phyloP scores from a whole-genome alignment of 306 rosid species.

The Cucurbita ficifolia region DNA sequence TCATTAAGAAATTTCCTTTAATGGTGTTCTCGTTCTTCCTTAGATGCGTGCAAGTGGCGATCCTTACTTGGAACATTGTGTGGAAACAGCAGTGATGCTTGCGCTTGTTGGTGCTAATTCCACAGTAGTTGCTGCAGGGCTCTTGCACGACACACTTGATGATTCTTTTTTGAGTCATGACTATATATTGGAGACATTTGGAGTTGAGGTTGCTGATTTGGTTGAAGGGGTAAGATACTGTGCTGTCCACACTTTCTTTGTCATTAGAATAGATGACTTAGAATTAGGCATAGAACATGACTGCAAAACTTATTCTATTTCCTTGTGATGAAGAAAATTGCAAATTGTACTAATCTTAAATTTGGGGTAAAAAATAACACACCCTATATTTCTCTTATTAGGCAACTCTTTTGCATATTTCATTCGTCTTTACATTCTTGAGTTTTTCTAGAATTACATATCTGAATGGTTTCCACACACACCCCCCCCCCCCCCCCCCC shows the following conservation, averaged over 20 bases:
- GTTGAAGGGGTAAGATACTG: conserved; percentile 65
- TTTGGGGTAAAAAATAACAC: background rate
- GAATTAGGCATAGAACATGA: background rate
- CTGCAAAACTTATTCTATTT: background rate
- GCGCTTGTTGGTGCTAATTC: conserved; percentile 88
- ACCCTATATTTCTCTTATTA: background rate
- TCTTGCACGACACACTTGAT: conserved; percentile 86
- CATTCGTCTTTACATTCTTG: background rate
- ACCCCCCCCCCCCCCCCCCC: too few species aligned
- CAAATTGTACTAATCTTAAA: background rate
- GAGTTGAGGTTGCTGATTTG: conserved; percentile 75
- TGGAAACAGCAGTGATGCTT: conserved; percentile 83
- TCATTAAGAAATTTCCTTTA: conserved; percentile 9
- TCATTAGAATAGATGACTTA: background rate
- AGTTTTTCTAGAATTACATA: background rate
- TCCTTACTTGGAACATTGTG: conserved; percentile 90
- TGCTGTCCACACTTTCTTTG: background rate
- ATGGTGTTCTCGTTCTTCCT: background rate
- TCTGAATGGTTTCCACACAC: background rate
- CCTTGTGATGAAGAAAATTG: background rate
- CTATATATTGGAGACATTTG: conserved; percentile 51
- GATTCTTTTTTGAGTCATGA: conserved; percentile 63
- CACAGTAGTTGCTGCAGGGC: conserved; percentile 92
- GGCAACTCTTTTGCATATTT: background rate
- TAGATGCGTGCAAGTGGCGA: conserved; percentile 89